A percentile compares a stretch with the other conserved stretches of the same genome.
Evolutionary conservation across 2,329 filamentous ascomycete genomes (phyloP).

Genomic region (Exophiala xenobiotica): DNA sequence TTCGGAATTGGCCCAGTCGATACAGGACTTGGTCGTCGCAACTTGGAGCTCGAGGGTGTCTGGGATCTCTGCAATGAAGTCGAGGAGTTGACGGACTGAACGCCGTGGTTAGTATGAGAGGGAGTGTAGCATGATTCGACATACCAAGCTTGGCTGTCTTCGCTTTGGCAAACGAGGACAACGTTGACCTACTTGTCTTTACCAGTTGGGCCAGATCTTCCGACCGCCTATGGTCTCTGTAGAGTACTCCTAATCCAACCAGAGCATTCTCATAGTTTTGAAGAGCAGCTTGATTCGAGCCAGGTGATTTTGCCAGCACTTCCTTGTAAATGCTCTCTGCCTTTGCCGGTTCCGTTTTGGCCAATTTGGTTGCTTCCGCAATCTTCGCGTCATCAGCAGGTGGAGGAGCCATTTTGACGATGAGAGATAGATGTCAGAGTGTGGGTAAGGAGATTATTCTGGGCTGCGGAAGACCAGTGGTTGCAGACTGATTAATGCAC

Average conservation of each 20-base stretch:
- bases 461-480: neutral
- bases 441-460: conserved; percentile 5
- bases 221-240: conserved; percentile 75
- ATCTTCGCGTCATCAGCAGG: conserved; percentile 64
- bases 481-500: neutral
- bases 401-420: conserved; percentile 47
- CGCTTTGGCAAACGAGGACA: conserved; percentile 96
- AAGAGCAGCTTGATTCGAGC: conserved; percentile 79
- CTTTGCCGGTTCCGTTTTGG: conserved; percentile 76
- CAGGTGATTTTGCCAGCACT: conserved; percentile 80
- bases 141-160: conserved; percentile 97
- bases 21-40: conserved; percentile 94
- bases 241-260: conserved; percentile 85
- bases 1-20: conserved; percentile 78
- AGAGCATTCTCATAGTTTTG: conserved; percentile 90
- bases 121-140: neutral
- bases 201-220: conserved; percentile 87
- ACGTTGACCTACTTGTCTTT: conserved; percentile 81
- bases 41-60: conserved; percentile 94
- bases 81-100: conserved; percentile 89
- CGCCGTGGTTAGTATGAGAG: conserved; percentile 3
- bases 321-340: conserved; percentile 87
- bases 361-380: conserved; percentile 83
- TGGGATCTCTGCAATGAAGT: conserved; percentile 90
- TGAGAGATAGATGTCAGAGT: conserved; percentile 3